These are phyloP conservation scores for Polytrichum formosum DNA, from an alignment of 225 moss, liverwort and hornwort genomes.

Conservation along the genomic window DNA sequence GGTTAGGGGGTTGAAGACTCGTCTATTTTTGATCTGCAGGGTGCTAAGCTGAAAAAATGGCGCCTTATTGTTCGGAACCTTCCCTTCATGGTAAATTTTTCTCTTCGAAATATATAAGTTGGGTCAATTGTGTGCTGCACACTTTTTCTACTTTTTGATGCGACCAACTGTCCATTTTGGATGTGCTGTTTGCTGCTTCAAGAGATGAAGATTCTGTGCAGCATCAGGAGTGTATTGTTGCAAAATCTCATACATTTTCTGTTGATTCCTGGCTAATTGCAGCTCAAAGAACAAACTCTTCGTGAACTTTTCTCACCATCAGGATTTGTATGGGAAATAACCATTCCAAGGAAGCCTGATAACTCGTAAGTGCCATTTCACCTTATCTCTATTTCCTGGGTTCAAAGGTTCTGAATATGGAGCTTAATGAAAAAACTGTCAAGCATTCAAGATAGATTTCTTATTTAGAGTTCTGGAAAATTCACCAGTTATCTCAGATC, in stretches of 20 bases:
- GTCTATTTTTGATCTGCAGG: constrained; percentile 38
- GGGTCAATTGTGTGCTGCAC: background rate
- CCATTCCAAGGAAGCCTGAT: constrained; percentile 86
- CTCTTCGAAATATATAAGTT: background rate
- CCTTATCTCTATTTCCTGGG: constrained; percentile 3
- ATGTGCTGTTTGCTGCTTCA: no score
- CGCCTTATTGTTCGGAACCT: constrained; percentile 89
- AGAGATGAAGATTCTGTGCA: no score
- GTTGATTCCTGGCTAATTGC: constrained; percentile 11
- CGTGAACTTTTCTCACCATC: constrained; percentile 81
- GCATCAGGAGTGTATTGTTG: no score
- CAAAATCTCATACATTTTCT: no score
- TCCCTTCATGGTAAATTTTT: constrained; percentile 68
- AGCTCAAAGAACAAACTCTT: constrained; percentile 80
- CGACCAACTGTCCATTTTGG: background rate
- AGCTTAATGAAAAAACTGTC: no score
- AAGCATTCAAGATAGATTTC: no score
- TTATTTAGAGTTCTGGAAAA: no score
- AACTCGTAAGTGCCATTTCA: constrained; percentile 48
- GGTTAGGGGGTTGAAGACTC: background rate
- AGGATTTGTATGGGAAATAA: constrained; percentile 93
- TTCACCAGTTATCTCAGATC: no score
- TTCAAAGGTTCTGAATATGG: no score
- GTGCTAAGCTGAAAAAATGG: constrained; percentile 90
- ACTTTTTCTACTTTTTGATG: background rate